Base-by-base conservation (phyloP, 2,329 filamentous ascomycete species). In the Colletotrichum sansevieriae region DNA sequence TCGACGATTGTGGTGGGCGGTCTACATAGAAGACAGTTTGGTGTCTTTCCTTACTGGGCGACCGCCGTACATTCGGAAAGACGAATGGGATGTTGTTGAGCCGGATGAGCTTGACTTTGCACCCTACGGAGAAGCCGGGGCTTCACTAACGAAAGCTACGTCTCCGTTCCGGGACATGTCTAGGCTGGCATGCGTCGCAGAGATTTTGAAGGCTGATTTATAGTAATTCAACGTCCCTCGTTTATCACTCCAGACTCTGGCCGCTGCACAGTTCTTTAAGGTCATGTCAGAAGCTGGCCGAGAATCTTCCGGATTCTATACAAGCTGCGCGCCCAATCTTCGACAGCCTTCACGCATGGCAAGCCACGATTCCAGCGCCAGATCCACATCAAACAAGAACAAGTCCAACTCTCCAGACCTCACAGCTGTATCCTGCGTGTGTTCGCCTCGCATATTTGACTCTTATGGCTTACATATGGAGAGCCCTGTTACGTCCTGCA, bases 11-110 rank as follows among this genome's bases (percentile, higher is more conserved):
- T 81, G 79, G 78, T 81, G 80, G 80, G 77, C 78, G 6, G 71
- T 81, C 5, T 81, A 80, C 55, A 70, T 76, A 15, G 77, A 81
- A 63, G 79, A 82, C 43, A 81, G 79, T 68, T 81, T 78, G 76
- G 72, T 75, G 4, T 75, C 75, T 10, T 63, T 81, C n/a, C 72
- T 80, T 7, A 71, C 75, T 65, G 79, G 79, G 0, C 74, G 77
- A 2, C 79, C 79, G 2, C 75, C 79, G 1, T 78, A 77, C 55
- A 78, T 81, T 29, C 74, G 74, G 4, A 64, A 65, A 0, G 75
- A 75, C 3, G 78, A 81, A 47, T 81, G 78, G 78, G 47, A 62
- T 12, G 59, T 44, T 0, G 6, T 22, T 22, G 35, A 62, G 22
- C 37, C 44, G 8, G 37, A 35, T 13, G 1, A 51, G 11, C 20